Evolutionary conservation across 176 grass and related monocot genomes (phyloP), one percentile per base, ranked within the genome.

Genomic region (Zoysia japonica): DNA sequence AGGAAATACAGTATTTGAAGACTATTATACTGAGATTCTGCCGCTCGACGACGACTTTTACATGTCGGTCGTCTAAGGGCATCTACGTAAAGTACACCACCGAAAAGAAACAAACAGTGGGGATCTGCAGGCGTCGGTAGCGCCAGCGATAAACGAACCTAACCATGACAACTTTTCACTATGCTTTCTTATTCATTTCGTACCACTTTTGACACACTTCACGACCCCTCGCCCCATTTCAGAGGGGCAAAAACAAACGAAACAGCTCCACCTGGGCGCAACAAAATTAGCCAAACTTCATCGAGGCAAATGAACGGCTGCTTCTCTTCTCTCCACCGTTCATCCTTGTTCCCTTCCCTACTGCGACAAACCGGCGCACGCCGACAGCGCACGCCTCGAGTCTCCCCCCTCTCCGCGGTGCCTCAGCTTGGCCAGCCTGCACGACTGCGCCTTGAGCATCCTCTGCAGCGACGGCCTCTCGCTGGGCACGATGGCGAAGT

Each of bases 381-480:
- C 48, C 52, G 81, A 41, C 15, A 81, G 83, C 65, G 35, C 44
- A 59, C 74, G 70, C 87, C 74, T 87, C 43, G 76, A 66, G 71
- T 78, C 76, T 47, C 61, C 42, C 35, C 20, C 67, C 1, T 55
- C 53, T 7, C 55, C 55, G 55, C 78, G 81, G 17, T 74, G 77
- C 73, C 86, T 82, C 14, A 99, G 80, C 67, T 61, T 20, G 6
- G 88, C 82, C 28, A 99, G 57, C 79, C 92, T 78, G 79, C 92
- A 96, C 49, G 96, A 99, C 71, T 95, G 92, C 72, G 85, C 79
- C 92, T 80, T 99, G 42, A 99, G 76, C 60, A 99, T 41, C 80
- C 50, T 79, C 64, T 84, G 67, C 90, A 95, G 76, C 10, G 84
- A 89, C 48, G 96, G 90, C 62, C 51, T 66, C 67, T 90, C 85